Evolutionary conservation across 2,329 filamentous ascomycete species (phyloP), one percentile per base, ranked within the genome.

Genomic region (Purpureocillium takamizusanense): DNA sequence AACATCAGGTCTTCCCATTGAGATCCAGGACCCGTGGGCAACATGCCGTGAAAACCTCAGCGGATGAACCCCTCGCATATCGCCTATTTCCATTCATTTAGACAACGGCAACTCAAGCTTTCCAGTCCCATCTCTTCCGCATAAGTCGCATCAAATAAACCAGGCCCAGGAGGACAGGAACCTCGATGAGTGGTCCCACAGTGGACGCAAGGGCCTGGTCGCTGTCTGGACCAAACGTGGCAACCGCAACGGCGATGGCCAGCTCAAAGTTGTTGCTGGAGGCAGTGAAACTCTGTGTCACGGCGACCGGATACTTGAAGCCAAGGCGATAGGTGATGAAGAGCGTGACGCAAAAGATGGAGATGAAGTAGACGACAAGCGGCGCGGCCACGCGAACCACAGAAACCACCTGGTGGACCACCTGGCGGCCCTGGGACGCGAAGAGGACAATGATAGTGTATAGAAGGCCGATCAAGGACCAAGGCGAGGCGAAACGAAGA

Each of bases 211-310:
- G 65, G 1, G 87, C 87, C 60, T 94, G 80, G 36, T 88, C 78
- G 50, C 84, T 90, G 31, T 83, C 65, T 0, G 81, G 72, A 0
- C 87, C 88, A 60, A 83, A 94, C 0, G 82, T 82, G 0, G 87
- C 83, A 3, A 94, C 80, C 0, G 85, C 85, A 0, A 95, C 87
- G 0, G 87, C 87, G 60, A 95, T 94, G 0, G 88, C 86, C 17
- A 95, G 65, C 64, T 95, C 88, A 52, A 95, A 95, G 55, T 95
- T 94, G 54, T 95, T 95, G 56, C 87, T 94, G 1, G 86, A 84
- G 0, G 86, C 89, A 0, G 86, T 94, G 51, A 94, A 92, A 53
- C 84, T 88, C 61, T 94, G 86, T 2, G 86, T 90, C 10, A 74
- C 71, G 1, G 74, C 72, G 1, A 88, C 56, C 28, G 71, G 70